Evolutionary conservation across 1,139 yeast genomes (phyloP), one percentile per base, ranked within the genome.

Genomic region (Arxiozyma heterogenica): DNA sequence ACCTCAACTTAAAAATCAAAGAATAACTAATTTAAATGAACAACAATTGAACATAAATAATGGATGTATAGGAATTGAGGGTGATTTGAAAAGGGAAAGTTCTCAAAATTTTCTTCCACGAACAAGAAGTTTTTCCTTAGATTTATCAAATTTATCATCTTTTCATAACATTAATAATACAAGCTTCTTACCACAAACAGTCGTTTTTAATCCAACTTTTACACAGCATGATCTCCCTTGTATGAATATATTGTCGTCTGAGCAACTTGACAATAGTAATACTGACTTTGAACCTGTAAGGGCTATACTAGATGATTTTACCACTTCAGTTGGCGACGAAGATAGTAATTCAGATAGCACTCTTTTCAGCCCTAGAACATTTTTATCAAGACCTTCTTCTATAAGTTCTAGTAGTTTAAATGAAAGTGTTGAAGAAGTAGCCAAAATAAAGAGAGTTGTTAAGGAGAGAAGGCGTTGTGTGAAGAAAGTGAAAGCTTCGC

Each of bases 401-500:
- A 49, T 43, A n/a, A 49, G 47, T 34, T 25, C 44, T 3, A 38
- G 30, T 22, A 46, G 49, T 38, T n/a, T 46, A 17, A 46, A 46
- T 22, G 49, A 46, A 46, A 38, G 30, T 22, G 49, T 38, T 15
- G n/a, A 22, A 15, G 42, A 23, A 3, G 49, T 46, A 15, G 30
- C 21, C 17, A 9, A 12, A 39, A 25, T 44, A 17, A 47, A n/a
- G 15, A 23, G 23, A 17, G 11, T 23, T 9, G 38, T 21, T 15
- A 49, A 39, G 20, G 41, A 22, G n/a, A 49, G 45, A 49, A 41
- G 20, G 11, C 41, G 43, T n/a, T 41, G 47, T 30, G 50, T 47
- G 6, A 51, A 43, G n/a, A 51, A 51, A 20, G 51, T 59, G 79
- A 80, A 69, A 64, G 75, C 81, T 0, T 78, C 88, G 1, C 93